A percentile compares a stretch with the other conserved stretches of the same genome.
Evolutionary conservation across 805 yeast genomes (phyloP).

Genomic region (Ogataea paraovalis): DNA sequence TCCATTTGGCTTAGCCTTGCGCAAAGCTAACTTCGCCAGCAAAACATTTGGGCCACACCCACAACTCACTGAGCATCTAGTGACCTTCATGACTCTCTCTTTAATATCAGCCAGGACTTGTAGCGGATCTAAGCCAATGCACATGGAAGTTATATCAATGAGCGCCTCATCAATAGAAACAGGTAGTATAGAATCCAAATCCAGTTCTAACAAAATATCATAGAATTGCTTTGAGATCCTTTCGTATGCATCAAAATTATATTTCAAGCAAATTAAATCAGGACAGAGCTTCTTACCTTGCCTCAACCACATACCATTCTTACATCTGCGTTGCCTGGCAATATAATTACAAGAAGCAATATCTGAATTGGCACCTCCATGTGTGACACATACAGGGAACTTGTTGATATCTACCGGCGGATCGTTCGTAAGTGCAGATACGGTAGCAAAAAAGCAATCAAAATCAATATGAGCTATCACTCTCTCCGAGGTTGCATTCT

Average conservation of each 20-base stretch:
- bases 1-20: conserved; percentile 80
- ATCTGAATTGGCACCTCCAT: conserved; percentile 63
- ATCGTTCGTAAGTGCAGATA: conserved; percentile 51
- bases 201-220: conserved; percentile 44
- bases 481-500: conserved; percentile 4
- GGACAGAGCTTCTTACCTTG: conserved; percentile 63
- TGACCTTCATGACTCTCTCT: conserved; percentile 36
- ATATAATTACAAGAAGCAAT: conserved; percentile 89
- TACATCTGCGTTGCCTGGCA: conserved; percentile 74
- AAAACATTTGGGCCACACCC: conserved; percentile 76
- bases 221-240: conserved; percentile 61
- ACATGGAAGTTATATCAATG: conserved; percentile 49
- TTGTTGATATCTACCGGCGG: conserved; percentile 49
- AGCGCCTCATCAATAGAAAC: conserved; percentile 91
- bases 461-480: conserved; percentile 80
- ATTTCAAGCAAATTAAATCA: conserved; percentile 55
- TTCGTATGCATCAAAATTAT: conserved; percentile 75
- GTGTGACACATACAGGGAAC: conserved; percentile 60
- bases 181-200: conserved; percentile 58
- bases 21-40: conserved; percentile 70
- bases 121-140: conserved; percentile 16
- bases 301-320: conserved; percentile 88
- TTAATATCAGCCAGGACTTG: conserved; percentile 36
- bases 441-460: conserved; percentile 92
- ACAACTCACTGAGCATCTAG: conserved; percentile 69